Evolutionary conservation across 176 grass and related monocot species (phyloP), one percentile per base, ranked within the genome.

Genomic region (Bonia amplexicaulis): DNA sequence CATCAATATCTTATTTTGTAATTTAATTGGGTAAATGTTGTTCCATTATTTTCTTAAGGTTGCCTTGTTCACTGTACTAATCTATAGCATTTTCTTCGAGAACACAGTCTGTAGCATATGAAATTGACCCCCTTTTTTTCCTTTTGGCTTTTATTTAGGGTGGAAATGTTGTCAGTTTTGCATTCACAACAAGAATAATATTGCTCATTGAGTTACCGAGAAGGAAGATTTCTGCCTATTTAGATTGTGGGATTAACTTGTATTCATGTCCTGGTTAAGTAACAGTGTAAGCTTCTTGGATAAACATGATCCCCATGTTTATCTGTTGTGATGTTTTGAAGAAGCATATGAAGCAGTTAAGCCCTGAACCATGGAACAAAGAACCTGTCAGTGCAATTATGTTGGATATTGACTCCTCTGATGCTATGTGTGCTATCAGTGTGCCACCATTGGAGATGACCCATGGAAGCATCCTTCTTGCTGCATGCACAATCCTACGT

Each of bases 361-460:
- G 68, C 41, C 20, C 68, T 44, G 37, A 44, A 69, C 15, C 44
- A 76, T 59, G 35, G 12, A 77, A 13, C 2, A 8, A 61, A 61
- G 31, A 57, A 57, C 11, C 51, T n/a, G 2, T n/a, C 19, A 39
- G 31, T 52, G 9, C 25, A 39, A 75, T 33, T 33, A 3, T 33
- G 31, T 33, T 33, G 31, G 31, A 33, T 33, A 33, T 33, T 33
- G 31, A 2, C 31, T 31, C 31, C 31, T 31, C 31, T 31, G 31
- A 31, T 98, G 29, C 29, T 31, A 2, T 31, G 29, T 31, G 29
- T 31, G 29, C 29, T 31, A 31, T 31, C 31, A 31, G 31, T 31
- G 31, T 31, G 8, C 95, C 93, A 9, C 93, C 95, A 6, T 74
- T 95, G 82, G 95, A 93, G 60, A 77, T 98, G 79, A 63, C 78